Evolutionary conservation across 169 alveolate genomes (phyloP).

Genomic region (Eimeria maxima): DNA sequence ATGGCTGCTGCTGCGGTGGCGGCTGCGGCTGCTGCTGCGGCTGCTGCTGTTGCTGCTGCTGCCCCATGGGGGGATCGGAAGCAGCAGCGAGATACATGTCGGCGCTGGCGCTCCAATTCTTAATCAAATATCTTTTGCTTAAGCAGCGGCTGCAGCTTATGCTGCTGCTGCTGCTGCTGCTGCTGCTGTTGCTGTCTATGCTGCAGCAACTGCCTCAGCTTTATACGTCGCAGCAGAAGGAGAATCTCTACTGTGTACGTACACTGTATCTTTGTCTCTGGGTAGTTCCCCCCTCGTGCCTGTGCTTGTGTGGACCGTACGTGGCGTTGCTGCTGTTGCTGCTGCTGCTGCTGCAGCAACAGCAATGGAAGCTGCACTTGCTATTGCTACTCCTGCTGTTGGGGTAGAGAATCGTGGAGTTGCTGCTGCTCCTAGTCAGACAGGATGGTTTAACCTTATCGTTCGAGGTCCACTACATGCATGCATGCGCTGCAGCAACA

Average conservation of each 20-base stretch:
- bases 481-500: not conserved
- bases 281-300: not conserved
- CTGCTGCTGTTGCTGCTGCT: slow-evolving; percentile 73
- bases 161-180: slow-evolving; percentile 83
- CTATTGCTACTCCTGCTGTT: slow-evolving; percentile 20
- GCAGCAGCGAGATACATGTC: slow-evolving; percentile 35
- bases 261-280: not conserved
- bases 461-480: not conserved
- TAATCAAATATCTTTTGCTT: not conserved
- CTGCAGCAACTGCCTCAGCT: not conserved
- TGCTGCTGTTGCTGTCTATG: slow-evolving; percentile 77
- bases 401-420: not conserved
- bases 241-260: not conserved
- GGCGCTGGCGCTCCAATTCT: not conserved
- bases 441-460: not conserved
- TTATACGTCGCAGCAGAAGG: not conserved
- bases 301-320: not conserved
- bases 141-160: not conserved
- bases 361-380: not conserved
- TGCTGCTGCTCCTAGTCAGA: not conserved
- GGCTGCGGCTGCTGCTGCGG: not conserved
- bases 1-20: slow-evolving; percentile 39
- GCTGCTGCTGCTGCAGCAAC: slow-evolving; percentile 1
- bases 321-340: not conserved
- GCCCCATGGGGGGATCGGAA: slow-evolving; percentile 49